These are phyloP conservation scores for Rhododendron mucronatum DNA, from an alignment of 148 eudicot genomes.

Conservation along the genomic window DNA sequence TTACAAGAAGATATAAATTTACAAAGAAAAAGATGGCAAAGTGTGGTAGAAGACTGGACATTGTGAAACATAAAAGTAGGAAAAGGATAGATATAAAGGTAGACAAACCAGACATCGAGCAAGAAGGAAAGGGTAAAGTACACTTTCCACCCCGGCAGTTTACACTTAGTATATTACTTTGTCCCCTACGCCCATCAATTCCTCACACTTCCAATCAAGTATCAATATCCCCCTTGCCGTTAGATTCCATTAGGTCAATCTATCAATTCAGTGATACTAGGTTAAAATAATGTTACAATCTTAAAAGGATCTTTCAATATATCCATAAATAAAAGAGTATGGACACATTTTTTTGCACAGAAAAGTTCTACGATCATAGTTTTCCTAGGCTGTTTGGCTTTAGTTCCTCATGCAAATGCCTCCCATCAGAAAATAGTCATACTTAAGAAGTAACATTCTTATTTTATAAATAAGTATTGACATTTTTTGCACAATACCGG, in stretches of 20 bases:
- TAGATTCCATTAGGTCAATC: not conserved
- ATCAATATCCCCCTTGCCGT: not conserved
- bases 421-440: not conserved
- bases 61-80: not conserved
- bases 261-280: not conserved
- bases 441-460: not conserved
- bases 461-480: not conserved
- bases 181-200: not conserved
- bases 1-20: not conserved
- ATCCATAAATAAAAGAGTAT: not conserved
- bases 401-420: no score
- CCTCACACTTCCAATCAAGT: not conserved
- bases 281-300: not conserved
- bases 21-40: not conserved
- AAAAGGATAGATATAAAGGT: not conserved
- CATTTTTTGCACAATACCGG: not conserved
- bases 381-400: no score
- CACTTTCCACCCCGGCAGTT: not conserved
- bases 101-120: not conserved
- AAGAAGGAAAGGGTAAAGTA: not conserved
- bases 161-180: not conserved
- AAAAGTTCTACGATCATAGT: not conserved
- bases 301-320: not conserved
- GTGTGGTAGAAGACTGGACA: not conserved
- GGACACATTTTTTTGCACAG: not conserved